These are phyloP conservation scores for Microstroma glucosiphilum DNA, from an alignment of 1,284 basidiomycete species.

Conservation along the genomic window DNA sequence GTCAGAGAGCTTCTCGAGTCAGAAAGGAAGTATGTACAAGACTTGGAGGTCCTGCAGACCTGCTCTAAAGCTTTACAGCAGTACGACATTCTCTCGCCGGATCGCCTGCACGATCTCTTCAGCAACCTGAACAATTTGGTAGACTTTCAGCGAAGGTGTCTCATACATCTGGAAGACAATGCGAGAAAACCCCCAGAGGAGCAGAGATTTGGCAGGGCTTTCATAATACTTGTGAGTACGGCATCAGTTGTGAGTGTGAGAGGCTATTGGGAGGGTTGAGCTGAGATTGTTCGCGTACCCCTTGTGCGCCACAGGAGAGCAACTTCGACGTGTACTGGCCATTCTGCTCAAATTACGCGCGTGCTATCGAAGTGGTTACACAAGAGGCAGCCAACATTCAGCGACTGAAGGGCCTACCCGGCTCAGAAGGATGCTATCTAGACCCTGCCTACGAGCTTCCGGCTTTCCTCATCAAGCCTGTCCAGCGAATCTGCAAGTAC, in stretches of 20 bases:
- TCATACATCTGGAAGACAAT: slow-evolving; percentile 67
- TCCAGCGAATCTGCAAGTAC: slow-evolving; percentile 73
- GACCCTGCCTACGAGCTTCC: slow-evolving; percentile 67
- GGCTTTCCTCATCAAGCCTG: slow-evolving; percentile 70
- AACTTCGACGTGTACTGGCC: slow-evolving; percentile 68
- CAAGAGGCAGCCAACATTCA: slow-evolving; percentile 36
- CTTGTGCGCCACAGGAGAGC: slow-evolving; percentile 57
- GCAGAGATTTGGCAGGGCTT: slow-evolving; percentile 55
- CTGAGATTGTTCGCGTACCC: not conserved
- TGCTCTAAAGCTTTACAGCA: slow-evolving; percentile 60
- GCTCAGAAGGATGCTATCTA: slow-evolving; percentile 46
- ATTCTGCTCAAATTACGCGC: slow-evolving; percentile 76
- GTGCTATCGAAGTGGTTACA: slow-evolving; percentile 74
- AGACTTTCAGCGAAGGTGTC: slow-evolving; percentile 93
- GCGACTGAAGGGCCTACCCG: slow-evolving; percentile 31
- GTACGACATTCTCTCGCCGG: slow-evolving; percentile 78
- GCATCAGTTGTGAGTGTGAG: slow-evolving; percentile 56
- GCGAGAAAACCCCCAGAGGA: slow-evolving; percentile 62
- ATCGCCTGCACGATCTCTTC: slow-evolving; percentile 91
- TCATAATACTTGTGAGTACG: slow-evolving; percentile 47
- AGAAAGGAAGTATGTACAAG: slow-evolving; percentile 95
- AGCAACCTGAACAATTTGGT: slow-evolving; percentile 90
- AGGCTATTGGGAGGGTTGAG: not conserved
- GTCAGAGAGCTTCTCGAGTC: slow-evolving; percentile 83
- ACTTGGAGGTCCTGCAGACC: slow-evolving; percentile 78